Evolutionary conservation across 2,329 filamentous ascomycete genomes (phyloP), one percentile per base, ranked within the genome.

Genomic region (Thielaviopsis populi): DNA sequence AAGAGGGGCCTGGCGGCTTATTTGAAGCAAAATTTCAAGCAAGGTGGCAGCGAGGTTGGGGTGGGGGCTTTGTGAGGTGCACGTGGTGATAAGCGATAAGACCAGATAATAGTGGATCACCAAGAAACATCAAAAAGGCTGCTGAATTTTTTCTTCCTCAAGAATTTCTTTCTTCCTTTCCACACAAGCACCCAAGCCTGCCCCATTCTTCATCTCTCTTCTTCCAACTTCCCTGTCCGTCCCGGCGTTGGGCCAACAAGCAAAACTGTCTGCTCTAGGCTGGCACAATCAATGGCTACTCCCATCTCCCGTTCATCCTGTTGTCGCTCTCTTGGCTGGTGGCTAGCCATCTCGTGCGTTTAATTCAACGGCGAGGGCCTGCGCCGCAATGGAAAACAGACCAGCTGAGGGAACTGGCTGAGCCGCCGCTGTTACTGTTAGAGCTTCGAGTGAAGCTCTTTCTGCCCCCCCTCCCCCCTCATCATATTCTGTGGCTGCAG

Each of bases 1-100:
- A 19, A 67, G 64, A 66, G 61, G 68, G 61, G 66, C 42, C 42
- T 33, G 5, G 5, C 50, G 30, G 15, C 50, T 17, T 56, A 56
- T 56, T 56, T 56, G 53, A 56, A 37, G 53, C 7, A 10, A 33
- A 37, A n/a, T 53, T 37, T 17, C 8, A 7, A 8, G 19, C 24
- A 56, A 15, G 10, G 13, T 27, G 8, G 30, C 53, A 0, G 30
- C n/a, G 30, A 56, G 53, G 46, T 19, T 50, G 46, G 46, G 46
- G 11, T 50, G 46, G 19, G 46, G 22, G 46, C 2, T 24, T 15
- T 50, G 33, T 37, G 6, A 8, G 33, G 5, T n/a, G 42, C 53
- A 56, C 53, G 53, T 56, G 53, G 2, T 37, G 53, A 56, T 56
- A 56, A 56, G 10, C 27, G 53, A 56, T 56, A 56, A 37, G 42